Percentiles rank a stretch among this genome's conserved stretches.
These are phyloP conservation scores for Calonectria pauciramosa DNA, from an alignment of 2,329 filamentous ascomycete genomes.

Conservation along the genomic window DNA sequence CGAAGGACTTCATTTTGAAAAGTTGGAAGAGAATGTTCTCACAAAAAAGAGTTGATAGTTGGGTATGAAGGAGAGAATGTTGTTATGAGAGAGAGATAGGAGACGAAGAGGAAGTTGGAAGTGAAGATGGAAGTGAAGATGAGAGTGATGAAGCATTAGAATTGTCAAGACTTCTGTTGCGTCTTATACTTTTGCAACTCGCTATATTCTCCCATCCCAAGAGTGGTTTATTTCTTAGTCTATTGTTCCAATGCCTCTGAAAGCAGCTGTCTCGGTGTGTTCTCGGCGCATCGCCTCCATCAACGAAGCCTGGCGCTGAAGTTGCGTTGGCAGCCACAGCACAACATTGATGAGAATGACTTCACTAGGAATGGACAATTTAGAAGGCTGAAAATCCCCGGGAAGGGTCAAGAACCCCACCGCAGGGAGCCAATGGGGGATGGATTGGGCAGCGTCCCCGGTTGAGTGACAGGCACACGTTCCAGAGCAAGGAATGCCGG, in stretches of 20 bases:
- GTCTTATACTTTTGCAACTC: slow-evolving; percentile 30
- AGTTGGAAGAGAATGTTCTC: background rate
- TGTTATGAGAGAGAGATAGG: background rate
- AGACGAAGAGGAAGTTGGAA: background rate
- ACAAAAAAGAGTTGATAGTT: slow-evolving; percentile 1
- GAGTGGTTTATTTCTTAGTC: background rate
- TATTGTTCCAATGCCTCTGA: background rate
- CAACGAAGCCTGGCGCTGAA: background rate
- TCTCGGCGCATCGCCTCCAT: slow-evolving; percentile 22
- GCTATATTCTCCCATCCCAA: background rate
- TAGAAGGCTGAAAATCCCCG: background rate
- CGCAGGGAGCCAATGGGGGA: background rate
- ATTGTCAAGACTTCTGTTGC: background rate
- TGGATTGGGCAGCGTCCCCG: background rate
- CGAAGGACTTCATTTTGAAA: slow-evolving; percentile 33
- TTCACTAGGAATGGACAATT: slow-evolving; percentile 11
- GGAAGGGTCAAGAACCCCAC: background rate
- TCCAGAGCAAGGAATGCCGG: slow-evolving; percentile 6
- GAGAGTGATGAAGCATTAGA: background rate
- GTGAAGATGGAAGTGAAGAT: background rate
- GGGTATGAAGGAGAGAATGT: background rate
- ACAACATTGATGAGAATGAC: background rate
- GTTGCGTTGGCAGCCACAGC: background rate
- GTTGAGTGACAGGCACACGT: background rate
- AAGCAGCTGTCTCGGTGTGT: slow-evolving; percentile 30